Base-by-base conservation (phyloP, 169 alveolate genomes). In the Eimeria acervulina region DNA sequence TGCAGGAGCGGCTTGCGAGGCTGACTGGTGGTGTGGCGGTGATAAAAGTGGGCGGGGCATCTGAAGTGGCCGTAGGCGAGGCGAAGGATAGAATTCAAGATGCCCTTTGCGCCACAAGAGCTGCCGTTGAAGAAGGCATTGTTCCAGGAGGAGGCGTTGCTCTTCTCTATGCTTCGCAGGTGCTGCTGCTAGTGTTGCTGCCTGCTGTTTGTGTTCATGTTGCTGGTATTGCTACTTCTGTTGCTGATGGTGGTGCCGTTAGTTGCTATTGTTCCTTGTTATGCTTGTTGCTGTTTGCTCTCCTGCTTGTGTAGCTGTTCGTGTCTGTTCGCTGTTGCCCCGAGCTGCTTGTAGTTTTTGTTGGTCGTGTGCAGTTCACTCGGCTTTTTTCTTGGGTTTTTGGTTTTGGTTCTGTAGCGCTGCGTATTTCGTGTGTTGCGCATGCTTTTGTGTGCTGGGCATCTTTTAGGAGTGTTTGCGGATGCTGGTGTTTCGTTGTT, bases 121-220 rank as follows among this genome's bases (percentile, higher is more conserved):
- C 99, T 63, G 99, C 99, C 19, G 99, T 99, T 40, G 99, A 98
- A 95, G 99, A 99, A 96, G 99, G 99, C 55, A 99, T 99, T 78
- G 99, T 99, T 63, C 99, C 99, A 19, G 99, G 99, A 42, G 99
- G 99, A 10, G 99, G 99, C 38, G 80, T 93, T 5, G 98, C 98
- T 12, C 90, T 97, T 70, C 96, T 97, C 63, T 97, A 95, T 66
- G 97, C 97, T 59, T 68, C 76, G 23, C 92, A 52, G 76, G 78
- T 84, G 90, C 68, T 26, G 63, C 63, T 76, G n/a, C n/a, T n/a
- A n/a, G n/a, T n/a, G n/a, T 8, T 19, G 0, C 1, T 36, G 21
- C 26, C 61, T 76, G 63, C 61, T 40, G 87, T 8, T 76, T 19
- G 28, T 42, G 59, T 31, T 44, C 7, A 47, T 40, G 23, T 28